Conservation (phyloP, 768 basidiomycete genomes). For the Boletus reticulatus region DNA sequence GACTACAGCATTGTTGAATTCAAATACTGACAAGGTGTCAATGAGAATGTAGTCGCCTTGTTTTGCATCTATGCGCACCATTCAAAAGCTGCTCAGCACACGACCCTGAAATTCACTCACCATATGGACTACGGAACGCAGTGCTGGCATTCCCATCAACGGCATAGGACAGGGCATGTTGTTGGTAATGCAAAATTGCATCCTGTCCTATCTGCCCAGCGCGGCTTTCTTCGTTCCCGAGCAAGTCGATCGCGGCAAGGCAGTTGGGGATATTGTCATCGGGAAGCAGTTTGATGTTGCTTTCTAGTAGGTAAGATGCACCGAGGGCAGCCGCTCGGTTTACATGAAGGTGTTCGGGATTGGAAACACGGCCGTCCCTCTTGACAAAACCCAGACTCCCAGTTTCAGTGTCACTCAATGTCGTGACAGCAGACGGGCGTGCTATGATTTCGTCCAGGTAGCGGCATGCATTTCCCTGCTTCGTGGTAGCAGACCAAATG, state of each 20-base stretch:
- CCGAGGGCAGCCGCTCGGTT: conserved; percentile 42
- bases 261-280: conserved; percentile 21
- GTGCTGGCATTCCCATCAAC: conserved; percentile 53
- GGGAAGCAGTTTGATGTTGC: conserved; percentile 48
- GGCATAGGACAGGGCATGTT: conserved; percentile 48
- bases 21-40: conserved; percentile 34
- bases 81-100: conserved; percentile 15
- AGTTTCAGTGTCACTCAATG: background rate
- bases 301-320: conserved; percentile 49
- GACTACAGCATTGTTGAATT: conserved; percentile 16
- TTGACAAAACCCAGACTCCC: conserved; percentile 8
- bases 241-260: conserved; percentile 37
- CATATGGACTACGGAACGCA: conserved; percentile 46
- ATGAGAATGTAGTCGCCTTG: conserved; percentile 39
- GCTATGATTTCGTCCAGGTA: conserved; percentile 40
- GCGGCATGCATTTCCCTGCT: conserved; percentile 44
- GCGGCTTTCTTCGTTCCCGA: conserved; percentile 40
- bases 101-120: conserved; percentile 37
- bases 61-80: conserved; percentile 14
- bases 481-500: background rate
- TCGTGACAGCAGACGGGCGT: background rate
- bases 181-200: conserved; percentile 37
- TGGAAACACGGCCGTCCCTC: background rate
- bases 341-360: conserved; percentile 2
- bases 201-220: conserved; percentile 33